Evolutionary conservation across 202 grass and related monocot species (phyloP), one percentile per base, ranked within the genome.

Genomic region (Schoenoplectus triqueter): DNA sequence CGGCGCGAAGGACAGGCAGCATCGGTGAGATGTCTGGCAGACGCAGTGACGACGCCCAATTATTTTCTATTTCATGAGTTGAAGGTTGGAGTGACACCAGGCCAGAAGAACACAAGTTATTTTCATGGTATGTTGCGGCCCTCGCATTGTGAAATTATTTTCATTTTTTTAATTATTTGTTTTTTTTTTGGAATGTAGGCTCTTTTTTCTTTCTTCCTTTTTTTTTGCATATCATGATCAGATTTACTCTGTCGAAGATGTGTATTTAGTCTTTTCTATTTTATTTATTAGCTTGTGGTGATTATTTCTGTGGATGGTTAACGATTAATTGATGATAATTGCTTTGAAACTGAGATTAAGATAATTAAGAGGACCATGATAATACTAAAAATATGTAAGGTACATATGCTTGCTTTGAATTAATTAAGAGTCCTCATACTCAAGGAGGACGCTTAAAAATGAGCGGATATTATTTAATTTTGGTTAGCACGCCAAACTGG

Each of bases 11-110:
- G 63, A 60, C 42, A 11, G 54, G 2, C 17, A 55, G 64, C 74
- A 64, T 81, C 6, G 47, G 39, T 22, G 78, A 82, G 48, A 1
- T n/a, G 1, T 86, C 69, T 15, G 63, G 45, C 4, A 1, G 84
- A 60, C 15, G 69, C 50, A 89, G 74, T 50, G 84, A 75, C 21
- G 40, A 63, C 10, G 52, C 64, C 17, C 70, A 19, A 76, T 82
- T 81, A 48, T 90, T 87, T 56, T 92, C 84, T 83, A 95, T 95
- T 39, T 93, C 91, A 41, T 92, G 88, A 91, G 6, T 69, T 4
- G 15, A 47, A 84, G 17, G 13, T 48, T 20, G 45, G 62, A 66
- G 5, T 14, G 10, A 13, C 20, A 40, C 64, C 42, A 5, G 20
- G 47, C 20, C 5, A 51, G 9, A 41, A 52, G 66, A 83, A 83